Base-by-base conservation (phyloP, 2,329 filamentous ascomycete genomes). In the Neoscytalidium dimidiatum region DNA sequence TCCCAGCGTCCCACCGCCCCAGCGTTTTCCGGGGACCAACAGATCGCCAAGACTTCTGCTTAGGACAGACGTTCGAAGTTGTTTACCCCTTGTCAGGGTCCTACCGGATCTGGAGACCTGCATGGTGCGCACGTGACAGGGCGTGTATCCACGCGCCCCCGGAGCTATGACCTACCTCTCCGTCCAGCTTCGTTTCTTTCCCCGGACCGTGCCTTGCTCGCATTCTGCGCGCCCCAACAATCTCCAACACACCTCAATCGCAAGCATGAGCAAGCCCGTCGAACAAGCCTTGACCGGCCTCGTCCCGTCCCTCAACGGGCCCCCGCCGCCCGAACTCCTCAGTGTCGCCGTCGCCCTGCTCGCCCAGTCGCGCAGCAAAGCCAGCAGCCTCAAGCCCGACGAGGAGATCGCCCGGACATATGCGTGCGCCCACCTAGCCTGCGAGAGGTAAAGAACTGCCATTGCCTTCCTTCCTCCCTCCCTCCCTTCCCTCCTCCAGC, bases 331-430 rank as follows among this genome's bases (percentile, higher is more conserved):
- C 11, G 83, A 88, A n/a, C 86, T 96, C 4, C 77, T 92, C 65
- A 86, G 91, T 65, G 84, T 94, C 9, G 88, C 92, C 1, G 82
- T 84, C 60, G 92, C 90, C 8, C 82, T 96, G 6, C 85, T 96
- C 49, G 89, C 91, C 1, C 92, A 95, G 77, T 96, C 92, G 13
- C 88, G 92, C 35, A 87, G 88, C 73, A 89, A 88, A 71, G 92
- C 92, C 57, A 89, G 87, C 72, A 90, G 86, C 17, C 82, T 97
- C 62, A 96, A 93, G 74, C 85, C 88, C 3, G 92, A 96, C 64
- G 93, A 97, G 76, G 94, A 97, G 76, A 88, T 95, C 68, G 92
- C 90, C n/a, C 86, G 94, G 21, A 84, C 86, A 4, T 95, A 95
- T 76, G 91, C 90, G 3, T 97, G 93, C 75, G 91, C 92, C 14